Conservation (phyloP, 2,329 filamentous ascomycete species). For the Pseudocercospora fuligena region DNA sequence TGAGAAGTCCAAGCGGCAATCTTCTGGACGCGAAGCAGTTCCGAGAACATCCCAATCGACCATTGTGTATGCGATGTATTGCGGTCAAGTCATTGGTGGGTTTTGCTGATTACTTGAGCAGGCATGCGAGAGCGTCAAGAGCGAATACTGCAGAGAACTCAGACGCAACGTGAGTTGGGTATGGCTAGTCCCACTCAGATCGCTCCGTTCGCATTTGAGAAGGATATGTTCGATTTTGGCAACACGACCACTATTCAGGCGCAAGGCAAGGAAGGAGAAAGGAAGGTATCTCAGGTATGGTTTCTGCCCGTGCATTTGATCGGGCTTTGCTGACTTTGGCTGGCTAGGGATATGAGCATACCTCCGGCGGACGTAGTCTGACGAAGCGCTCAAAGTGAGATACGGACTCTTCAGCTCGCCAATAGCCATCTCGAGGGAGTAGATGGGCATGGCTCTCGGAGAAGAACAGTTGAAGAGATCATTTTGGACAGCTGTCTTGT, state of each 20-base stretch:
- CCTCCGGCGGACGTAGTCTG: not conserved
- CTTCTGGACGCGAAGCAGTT: conserved; percentile 35
- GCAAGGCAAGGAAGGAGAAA: not conserved
- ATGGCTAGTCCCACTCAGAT: conserved; percentile 6
- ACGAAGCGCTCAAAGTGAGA: not conserved
- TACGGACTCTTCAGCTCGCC: not conserved
- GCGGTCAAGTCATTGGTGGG: not conserved
- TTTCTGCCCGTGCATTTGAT: not conserved
- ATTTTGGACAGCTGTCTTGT: not conserved
- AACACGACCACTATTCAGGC: not conserved
- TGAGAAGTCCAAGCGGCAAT: conserved; percentile 41
- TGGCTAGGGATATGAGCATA: not conserved
- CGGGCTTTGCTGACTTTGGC: not conserved
- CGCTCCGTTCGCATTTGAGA: conserved; percentile 3
- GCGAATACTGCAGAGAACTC: conserved; percentile 33
- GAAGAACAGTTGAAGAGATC: not conserved
- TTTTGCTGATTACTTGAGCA: not conserved
- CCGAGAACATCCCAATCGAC: conserved; percentile 36
- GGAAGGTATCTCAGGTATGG: not conserved
- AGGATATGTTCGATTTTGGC: not conserved
- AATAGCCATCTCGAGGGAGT: not conserved
- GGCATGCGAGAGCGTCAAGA: conserved; percentile 44
- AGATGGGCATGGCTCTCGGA: not conserved
- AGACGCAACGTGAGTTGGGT: not conserved
- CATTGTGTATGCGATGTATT: conserved; percentile 26